These are phyloP conservation scores for Colletotrichum agaves DNA, from an alignment of 2,329 filamentous ascomycete species.

Conservation along the genomic window DNA sequence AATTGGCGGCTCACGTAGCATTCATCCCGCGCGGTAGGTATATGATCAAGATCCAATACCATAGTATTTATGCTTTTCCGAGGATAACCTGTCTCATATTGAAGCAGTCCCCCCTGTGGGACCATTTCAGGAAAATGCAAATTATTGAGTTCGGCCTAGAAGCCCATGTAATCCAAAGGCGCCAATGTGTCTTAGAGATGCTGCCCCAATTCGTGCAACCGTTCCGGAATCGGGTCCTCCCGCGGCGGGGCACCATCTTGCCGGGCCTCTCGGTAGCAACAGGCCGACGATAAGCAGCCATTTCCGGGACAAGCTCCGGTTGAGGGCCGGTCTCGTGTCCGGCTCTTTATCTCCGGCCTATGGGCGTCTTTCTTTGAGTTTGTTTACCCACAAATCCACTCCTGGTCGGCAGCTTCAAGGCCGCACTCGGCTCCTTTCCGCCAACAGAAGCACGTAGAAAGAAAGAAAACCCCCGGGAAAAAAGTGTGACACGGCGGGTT, in stretches of 20 bases:
- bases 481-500: background rate
- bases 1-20: background rate
- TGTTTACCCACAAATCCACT: slow-evolving; percentile 4
- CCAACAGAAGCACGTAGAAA: slow-evolving; percentile 17
- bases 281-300: slow-evolving; percentile 25
- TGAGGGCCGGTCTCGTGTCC: slow-evolving; percentile 2
- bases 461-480: background rate
- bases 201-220: background rate
- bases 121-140: no score
- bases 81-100: no score
- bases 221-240: slow-evolving; percentile 25
- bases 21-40: no score
- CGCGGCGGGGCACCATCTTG: slow-evolving; percentile 19
- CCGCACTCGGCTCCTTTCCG: slow-evolving; percentile 31
- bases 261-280: slow-evolving; percentile 1
- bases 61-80: no score
- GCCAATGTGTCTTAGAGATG: background rate
- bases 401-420: slow-evolving; percentile 27
- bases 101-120: no score
- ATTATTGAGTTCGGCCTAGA: no score
- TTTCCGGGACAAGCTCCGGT: slow-evolving; percentile 30
- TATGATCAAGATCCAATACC: no score
- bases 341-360: slow-evolving; percentile 26
- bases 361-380: background rate
- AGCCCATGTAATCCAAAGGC: no score